Evolutionary conservation across 2,329 filamentous ascomycete genomes (phyloP).

Genomic region (Calonectria pseudoreteaudii): DNA sequence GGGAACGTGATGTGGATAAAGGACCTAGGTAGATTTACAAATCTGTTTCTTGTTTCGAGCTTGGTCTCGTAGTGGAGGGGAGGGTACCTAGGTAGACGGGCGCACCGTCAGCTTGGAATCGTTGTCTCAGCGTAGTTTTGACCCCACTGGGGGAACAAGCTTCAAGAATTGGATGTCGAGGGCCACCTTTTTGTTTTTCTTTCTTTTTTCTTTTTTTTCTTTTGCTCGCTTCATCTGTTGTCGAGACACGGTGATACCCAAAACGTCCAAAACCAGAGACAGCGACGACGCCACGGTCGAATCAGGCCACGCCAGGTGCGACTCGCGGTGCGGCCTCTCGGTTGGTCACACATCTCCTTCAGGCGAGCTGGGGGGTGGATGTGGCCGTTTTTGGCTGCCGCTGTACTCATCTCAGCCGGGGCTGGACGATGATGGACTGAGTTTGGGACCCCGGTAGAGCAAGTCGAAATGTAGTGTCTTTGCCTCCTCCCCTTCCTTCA

Average conservation of each 20-base stretch:
- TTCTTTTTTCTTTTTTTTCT: not conserved
- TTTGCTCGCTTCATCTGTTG: not conserved
- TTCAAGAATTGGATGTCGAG: not conserved
- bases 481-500: constrained; percentile 3
- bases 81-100: not conserved
- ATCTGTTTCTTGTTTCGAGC: constrained; percentile 5
- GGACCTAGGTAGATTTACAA: constrained; percentile 18
- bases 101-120: constrained; percentile 7
- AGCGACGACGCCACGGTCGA: constrained; percentile 7
- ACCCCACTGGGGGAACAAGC: not conserved
- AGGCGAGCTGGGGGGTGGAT: constrained; percentile 14
- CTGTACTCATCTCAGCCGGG: constrained; percentile 15
- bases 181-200: not conserved
- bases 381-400: constrained; percentile 11
- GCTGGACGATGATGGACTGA: not conserved
- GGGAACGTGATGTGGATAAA: constrained; percentile 12
- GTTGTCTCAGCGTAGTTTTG: not conserved
- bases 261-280: constrained; percentile 9
- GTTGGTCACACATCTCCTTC: constrained; percentile 19
- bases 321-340: not conserved
- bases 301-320: constrained; percentile 23
- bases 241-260: constrained; percentile 2
- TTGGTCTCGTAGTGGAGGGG: not conserved
- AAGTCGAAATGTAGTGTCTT: constrained; percentile 7
- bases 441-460: constrained; percentile 3